Conservation (phyloP, 345 rosid species). For the Carallia pectinifolia region DNA sequence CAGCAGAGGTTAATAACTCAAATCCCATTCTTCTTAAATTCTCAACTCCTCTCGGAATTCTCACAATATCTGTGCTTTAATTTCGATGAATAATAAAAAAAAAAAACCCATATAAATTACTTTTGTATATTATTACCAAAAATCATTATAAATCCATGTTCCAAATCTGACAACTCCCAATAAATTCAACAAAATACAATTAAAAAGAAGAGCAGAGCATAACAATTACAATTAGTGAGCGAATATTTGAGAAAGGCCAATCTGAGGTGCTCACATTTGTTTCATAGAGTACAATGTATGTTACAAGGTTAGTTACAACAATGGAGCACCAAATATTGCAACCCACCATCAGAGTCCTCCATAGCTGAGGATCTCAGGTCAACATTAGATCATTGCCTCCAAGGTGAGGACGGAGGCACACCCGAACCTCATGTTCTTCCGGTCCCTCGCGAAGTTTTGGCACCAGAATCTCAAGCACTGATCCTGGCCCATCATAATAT, state of each 20-base stretch:
- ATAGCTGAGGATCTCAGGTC: conserved; percentile 43
- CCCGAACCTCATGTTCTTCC: conserved; percentile 28
- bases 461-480: conserved; percentile 25
- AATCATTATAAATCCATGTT: neutral
- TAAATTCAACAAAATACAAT: conserved; percentile 11
- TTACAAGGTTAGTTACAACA: conserved; percentile 33
- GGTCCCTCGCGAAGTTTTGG: conserved; percentile 30
- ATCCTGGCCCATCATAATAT: conserved; percentile 25
- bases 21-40: too few species aligned
- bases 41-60: neutral
- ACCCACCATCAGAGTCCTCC: conserved; percentile 12
- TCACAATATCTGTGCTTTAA: too few species aligned
- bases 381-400: conserved; percentile 77
- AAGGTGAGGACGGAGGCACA: conserved; percentile 37
- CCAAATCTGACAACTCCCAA: neutral
- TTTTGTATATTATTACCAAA: neutral
- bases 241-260: conserved; percentile 12
- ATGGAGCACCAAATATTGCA: conserved; percentile 28
- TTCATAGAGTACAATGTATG: conserved; percentile 28
- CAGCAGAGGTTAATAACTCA: too few species aligned
- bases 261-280: conserved; percentile 14
- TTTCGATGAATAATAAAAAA: too few species aligned
- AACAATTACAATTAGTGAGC: conserved; percentile 17
- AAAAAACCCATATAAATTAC: too few species aligned
- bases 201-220: conserved; percentile 17